Base-by-base conservation (phyloP, 129 eudicot species). In the Ambrosia artemisiifolia region DNA sequence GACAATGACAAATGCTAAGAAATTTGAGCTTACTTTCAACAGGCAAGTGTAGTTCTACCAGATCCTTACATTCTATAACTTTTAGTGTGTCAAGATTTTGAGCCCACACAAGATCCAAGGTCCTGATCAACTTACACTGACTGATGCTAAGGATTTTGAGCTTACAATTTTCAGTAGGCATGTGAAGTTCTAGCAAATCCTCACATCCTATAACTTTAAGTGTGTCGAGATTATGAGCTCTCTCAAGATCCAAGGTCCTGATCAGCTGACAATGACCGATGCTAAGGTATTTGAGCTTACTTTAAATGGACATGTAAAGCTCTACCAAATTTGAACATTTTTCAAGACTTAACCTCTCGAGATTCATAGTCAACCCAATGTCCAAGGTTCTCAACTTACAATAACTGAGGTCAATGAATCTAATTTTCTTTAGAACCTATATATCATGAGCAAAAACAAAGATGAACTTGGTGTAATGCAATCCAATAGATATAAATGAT, bases 341-440 rank as follows among this genome's bases (percentile, higher is more conserved):
- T 24, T 24, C 28, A 24, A 24, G 28, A 24, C 28, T 0, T 24
- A 24, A 24, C 28, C 28, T 0, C 28, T 24, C 28, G 28, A 24
- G 28, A 24, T 24, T 24, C 28, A 24, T 24, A 24, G 28, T 24
- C 28, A 24, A 24, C 62, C 73, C 32, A 49, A 69, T 46, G 73
- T 51, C 24, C 16, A 69, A 63, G 11, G 74, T 33, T 14, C 74
- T 51, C 61, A 54, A 54, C 30, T 54, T 54, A 18, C 32, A 19
- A 54, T 32, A 17, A 18, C 30, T 11, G 8, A 54, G 12, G 11
- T 54, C 19, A 19, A 54, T 17, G 12, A 32, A 10, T 54, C 13
- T 19, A 4, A 54, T 30, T 32, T 54, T 54, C 28, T 24, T 24
- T 24, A 24, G 28, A 24, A 24, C 28, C 28, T 24, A 24, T 24